Conservation (phyloP, 1,139 yeast genomes). For the Zygotorulaspora mrakii region DNA sequence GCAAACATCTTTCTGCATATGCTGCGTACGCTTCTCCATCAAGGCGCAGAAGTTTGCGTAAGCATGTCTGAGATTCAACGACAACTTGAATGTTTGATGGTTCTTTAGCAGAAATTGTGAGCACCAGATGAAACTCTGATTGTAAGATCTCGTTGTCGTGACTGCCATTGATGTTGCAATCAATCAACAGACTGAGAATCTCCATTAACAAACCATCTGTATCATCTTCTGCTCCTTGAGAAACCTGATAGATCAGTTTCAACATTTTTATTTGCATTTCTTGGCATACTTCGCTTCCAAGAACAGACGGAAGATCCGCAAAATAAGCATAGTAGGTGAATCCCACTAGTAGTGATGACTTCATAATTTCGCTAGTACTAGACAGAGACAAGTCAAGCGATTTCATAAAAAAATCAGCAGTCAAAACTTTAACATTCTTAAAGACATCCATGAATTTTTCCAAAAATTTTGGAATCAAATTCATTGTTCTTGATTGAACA, state of each 20-base stretch:
- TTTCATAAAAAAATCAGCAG: slow-evolving; percentile 41
- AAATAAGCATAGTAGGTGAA: slow-evolving; percentile 52
- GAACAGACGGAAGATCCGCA: slow-evolving; percentile 39
- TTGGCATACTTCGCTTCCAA: slow-evolving; percentile 21
- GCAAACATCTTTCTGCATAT: slow-evolving; percentile 35
- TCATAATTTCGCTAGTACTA: slow-evolving; percentile 35
- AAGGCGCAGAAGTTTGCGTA: slow-evolving; percentile 55
- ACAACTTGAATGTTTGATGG: slow-evolving; percentile 68
- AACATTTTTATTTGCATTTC: slow-evolving; percentile 41
- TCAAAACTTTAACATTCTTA: slow-evolving; percentile 39
- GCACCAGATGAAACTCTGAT: slow-evolving; percentile 52
- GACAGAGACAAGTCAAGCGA: slow-evolving; percentile 37
- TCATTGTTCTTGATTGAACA: slow-evolving; percentile 45
- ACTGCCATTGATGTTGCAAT: slow-evolving; percentile 37
- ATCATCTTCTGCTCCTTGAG: slow-evolving; percentile 72
- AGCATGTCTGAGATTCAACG: slow-evolving; percentile 56
- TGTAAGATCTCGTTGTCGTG: slow-evolving; percentile 37
- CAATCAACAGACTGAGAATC: slow-evolving; percentile 51
- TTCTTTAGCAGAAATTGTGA: slow-evolving; percentile 65
- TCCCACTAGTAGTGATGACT: slow-evolving; percentile 50
- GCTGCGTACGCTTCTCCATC: slow-evolving; percentile 44
- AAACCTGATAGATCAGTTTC: slow-evolving; percentile 43
- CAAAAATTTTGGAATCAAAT: slow-evolving; percentile 54
- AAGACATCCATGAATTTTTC: slow-evolving; percentile 46
- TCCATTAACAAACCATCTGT: slow-evolving; percentile 76